A percentile compares a stretch with the other conserved stretches of the same genome.
Conservation (phyloP, 1,284 basidiomycete species). For the Meira nashicola region DNA sequence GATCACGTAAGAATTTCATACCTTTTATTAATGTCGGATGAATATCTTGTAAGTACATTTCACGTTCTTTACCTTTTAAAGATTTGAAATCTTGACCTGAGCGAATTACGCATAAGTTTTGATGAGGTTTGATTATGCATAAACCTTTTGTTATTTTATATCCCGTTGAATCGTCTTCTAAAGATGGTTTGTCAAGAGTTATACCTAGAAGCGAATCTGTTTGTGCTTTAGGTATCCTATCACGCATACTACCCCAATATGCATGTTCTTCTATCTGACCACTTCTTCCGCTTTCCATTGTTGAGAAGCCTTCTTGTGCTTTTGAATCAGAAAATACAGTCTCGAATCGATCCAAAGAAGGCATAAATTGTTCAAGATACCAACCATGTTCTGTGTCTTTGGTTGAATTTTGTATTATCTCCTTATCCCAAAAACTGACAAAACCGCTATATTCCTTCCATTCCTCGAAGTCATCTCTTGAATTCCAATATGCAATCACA, state of each 20-base stretch:
- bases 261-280: constrained; percentile 8
- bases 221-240: constrained; percentile 5
- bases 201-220: background rate
- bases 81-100: constrained; percentile 10
- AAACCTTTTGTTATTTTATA: background rate
- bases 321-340: constrained; percentile 3
- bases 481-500: constrained; percentile 9
- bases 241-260: constrained; percentile 9
- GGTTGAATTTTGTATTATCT: background rate
- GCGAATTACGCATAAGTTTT: constrained; percentile 12
- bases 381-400: constrained; percentile 4
- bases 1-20: background rate
- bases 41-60: constrained; percentile 1
- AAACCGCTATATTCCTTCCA: constrained; percentile 7
- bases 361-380: constrained; percentile 5
- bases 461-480: background rate
- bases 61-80: constrained; percentile 5
- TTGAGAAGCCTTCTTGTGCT: background rate
- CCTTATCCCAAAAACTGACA: background rate
- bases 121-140: no score
- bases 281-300: background rate
- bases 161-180: background rate
- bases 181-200: background rate
- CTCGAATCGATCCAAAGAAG: constrained; percentile 12
- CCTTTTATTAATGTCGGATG: constrained; percentile 4